Conservation (phyloP, 75 land plant species). For the Selaginella tamariscina region DNA sequence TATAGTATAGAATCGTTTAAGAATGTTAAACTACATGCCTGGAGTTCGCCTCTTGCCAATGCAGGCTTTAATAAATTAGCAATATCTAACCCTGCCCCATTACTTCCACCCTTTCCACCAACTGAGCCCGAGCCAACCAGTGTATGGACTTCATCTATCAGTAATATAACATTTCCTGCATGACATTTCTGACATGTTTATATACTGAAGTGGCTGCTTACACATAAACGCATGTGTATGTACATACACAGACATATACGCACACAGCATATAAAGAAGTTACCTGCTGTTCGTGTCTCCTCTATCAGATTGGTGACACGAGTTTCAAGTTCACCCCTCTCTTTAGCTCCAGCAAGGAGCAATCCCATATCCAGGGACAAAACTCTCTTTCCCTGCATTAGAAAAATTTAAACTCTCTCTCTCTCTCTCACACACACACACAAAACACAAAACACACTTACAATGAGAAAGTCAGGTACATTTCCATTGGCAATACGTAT, state of each 20-base stretch:
- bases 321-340: slow-evolving; percentile 79
- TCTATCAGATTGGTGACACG: slow-evolving; percentile 56
- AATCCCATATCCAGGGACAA: slow-evolving; percentile 85
- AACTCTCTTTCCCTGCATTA: slow-evolving; percentile 53
- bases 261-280: neutral
- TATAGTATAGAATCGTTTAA: no score
- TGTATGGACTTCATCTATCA: slow-evolving; percentile 88
- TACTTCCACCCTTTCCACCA: slow-evolving; percentile 45
- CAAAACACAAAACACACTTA: slow-evolving; percentile 17
- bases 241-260: neutral
- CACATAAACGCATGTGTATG: no score
- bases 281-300: slow-evolving; percentile 53
- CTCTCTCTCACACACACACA: slow-evolving; percentile 2
- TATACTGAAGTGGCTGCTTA: no score
- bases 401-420: neutral
- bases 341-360: slow-evolving; percentile 70
- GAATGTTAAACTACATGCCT: no score
- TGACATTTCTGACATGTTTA: neutral
- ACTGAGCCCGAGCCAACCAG: slow-evolving; percentile 73
- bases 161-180: slow-evolving; percentile 69
- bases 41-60: slow-evolving; percentile 74
- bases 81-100: slow-evolving; percentile 67
- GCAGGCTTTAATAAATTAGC: slow-evolving; percentile 71
- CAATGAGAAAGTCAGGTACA: slow-evolving; percentile 59
- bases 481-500: slow-evolving; percentile 48